A percentile compares a stretch with the other conserved stretches of the same genome.
These are phyloP conservation scores for Kingdonia uniflora DNA, from an alignment of 164 flowering plant species.

Conservation along the genomic window DNA sequence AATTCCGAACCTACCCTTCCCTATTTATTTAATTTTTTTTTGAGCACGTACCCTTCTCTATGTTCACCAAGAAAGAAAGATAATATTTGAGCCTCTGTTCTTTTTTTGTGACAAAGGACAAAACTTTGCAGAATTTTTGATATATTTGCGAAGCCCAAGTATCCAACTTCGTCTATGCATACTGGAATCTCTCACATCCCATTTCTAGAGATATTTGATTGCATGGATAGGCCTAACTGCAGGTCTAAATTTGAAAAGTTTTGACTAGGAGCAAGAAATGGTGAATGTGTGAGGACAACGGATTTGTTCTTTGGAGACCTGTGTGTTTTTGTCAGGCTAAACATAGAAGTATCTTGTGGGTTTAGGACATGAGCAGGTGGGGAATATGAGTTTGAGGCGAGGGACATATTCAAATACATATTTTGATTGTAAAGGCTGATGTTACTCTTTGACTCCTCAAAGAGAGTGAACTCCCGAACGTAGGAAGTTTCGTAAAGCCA, in stretches of 20 bases:
- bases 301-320: slow-evolving; percentile 16
- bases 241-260: slow-evolving; percentile 38
- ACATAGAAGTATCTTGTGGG: slow-evolving; percentile 22
- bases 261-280: slow-evolving; percentile 22
- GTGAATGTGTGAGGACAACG: slow-evolving; percentile 17
- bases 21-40: too few relatives aligned
- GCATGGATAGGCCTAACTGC: slow-evolving; percentile 31
- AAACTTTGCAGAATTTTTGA: too few relatives aligned
- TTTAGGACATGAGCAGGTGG: slow-evolving; percentile 13
- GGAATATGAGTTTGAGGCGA: slow-evolving; percentile 14
- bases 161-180: too few relatives aligned
- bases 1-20: too few relatives aligned
- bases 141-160: too few relatives aligned
- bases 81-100: too few relatives aligned
- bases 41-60: too few relatives aligned
- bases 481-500: slow-evolving; percentile 32
- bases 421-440: slow-evolving; percentile 34
- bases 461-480: slow-evolving; percentile 24
- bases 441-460: slow-evolving; percentile 49
- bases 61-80: too few relatives aligned
- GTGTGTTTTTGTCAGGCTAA: slow-evolving; percentile 22
- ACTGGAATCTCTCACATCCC: not conserved
- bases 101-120: too few relatives aligned
- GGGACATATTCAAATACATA: slow-evolving; percentile 11
- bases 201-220: slow-evolving; percentile 8